Evolutionary conservation across 2,329 filamentous ascomycete species (phyloP).

Genomic region (Ophiosphaerella herpotricha): DNA sequence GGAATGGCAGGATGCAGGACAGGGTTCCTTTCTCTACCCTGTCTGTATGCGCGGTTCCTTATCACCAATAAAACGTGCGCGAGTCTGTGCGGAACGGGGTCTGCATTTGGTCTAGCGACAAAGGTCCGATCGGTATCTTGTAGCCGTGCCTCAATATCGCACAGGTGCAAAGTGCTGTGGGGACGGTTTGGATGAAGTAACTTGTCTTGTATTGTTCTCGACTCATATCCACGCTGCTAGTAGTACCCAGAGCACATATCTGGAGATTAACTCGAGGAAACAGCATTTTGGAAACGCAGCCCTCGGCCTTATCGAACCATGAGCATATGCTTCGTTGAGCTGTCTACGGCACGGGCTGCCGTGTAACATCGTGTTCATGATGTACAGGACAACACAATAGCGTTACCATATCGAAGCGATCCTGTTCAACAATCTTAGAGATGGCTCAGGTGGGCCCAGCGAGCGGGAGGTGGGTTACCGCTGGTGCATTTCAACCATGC

Average conservation of each 20-base stretch:
- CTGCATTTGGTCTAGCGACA: not conserved
- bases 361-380: no score
- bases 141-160: not conserved
- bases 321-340: not conserved
- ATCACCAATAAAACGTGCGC: not conserved
- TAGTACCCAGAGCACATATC: not conserved
- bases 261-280: not conserved
- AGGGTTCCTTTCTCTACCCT: not conserved
- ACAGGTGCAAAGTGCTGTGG: slow-evolving; percentile 3
- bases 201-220: not conserved
- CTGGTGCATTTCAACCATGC: no score
- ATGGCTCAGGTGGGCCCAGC: no score
- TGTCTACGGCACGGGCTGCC: no score
- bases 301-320: not conserved
- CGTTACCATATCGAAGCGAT: no score
- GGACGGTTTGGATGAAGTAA: not conserved
- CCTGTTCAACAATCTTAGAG: no score
- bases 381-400: no score
- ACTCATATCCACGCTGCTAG: not conserved
- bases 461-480: no score
- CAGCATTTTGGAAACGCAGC: not conserved
- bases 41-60: not conserved
- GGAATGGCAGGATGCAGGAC: not conserved
- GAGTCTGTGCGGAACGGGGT: not conserved
- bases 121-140: not conserved